Evolutionary conservation across 306 rosid genomes (phyloP).

Genomic region (Trifolium repens): DNA sequence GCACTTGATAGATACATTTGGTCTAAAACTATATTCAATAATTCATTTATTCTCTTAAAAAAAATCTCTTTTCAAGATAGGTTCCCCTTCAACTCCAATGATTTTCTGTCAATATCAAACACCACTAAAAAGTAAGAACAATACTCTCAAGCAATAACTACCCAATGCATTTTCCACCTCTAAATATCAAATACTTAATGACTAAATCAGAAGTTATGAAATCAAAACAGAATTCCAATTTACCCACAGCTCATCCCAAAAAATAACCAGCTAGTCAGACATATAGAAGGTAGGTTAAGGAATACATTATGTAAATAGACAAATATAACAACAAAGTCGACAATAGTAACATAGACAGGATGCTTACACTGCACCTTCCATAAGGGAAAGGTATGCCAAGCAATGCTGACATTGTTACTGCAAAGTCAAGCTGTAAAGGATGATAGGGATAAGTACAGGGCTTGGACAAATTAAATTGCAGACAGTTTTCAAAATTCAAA

Average conservation of each 20-base stretch:
- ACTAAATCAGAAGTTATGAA: slow-evolving; percentile 22
- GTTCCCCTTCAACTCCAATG: slow-evolving; percentile 26
- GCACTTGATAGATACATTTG: slow-evolving; percentile 1
- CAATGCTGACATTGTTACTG: slow-evolving; percentile 86
- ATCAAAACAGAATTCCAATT: slow-evolving; percentile 25
- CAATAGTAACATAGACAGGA: slow-evolving; percentile 44
- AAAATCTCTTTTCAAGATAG: not conserved
- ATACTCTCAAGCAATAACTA: slow-evolving; percentile 36
- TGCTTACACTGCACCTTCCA: slow-evolving; percentile 98
- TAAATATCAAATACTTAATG: slow-evolving; percentile 17
- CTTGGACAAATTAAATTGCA: slow-evolving; percentile 32
- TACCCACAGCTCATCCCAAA: slow-evolving; percentile 26
- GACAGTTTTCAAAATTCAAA: slow-evolving; percentile 25
- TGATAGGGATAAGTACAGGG: slow-evolving; percentile 43
- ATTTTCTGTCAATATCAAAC: slow-evolving; percentile 25
- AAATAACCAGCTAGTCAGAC: slow-evolving; percentile 11
- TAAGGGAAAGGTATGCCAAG: slow-evolving; percentile 95
- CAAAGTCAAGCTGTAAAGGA: slow-evolving; percentile 91
- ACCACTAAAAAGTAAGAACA: slow-evolving; percentile 15
- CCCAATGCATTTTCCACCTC: slow-evolving; percentile 15
- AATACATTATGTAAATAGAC: slow-evolving; percentile 14
- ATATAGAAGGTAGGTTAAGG: slow-evolving; percentile 12
- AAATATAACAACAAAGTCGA: slow-evolving; percentile 29
- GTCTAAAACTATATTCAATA: not conserved
- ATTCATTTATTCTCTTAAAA: not conserved